Percentiles rank a stretch among this genome's conserved stretches.
These are phyloP conservation scores for Magnusiomyces suaveolens DNA, from an alignment of 1,139 yeast species.

Conservation along the genomic window DNA sequence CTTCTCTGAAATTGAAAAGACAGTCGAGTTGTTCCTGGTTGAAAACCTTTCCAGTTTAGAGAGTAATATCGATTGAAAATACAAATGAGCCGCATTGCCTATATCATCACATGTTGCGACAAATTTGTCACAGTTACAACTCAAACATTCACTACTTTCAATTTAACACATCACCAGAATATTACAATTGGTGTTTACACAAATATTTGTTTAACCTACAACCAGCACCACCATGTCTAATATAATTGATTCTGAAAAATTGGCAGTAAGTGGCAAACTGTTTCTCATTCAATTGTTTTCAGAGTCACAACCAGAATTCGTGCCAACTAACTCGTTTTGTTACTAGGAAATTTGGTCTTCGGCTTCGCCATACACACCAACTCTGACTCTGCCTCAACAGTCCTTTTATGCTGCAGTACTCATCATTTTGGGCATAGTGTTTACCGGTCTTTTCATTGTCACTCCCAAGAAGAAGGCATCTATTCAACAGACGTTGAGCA, in stretches of 20 bases:
- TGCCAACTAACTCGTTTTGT: conserved; percentile 44
- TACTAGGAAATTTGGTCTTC: conserved; percentile 26
- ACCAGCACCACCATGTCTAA: conserved; percentile 61
- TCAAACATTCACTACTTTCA: neutral
- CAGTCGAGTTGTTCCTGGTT: too few relatives aligned
- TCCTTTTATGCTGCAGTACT: conserved; percentile 14
- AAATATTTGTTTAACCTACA: conserved; percentile 3
- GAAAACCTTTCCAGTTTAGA: too few relatives aligned
- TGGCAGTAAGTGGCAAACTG: conserved; percentile 41
- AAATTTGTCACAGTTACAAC: neutral
- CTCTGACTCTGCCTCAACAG: conserved; percentile 26
- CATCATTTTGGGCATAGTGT: conserved; percentile 7
- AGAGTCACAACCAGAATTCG: too few relatives aligned
- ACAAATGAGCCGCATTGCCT: too few relatives aligned
- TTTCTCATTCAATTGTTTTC: neutral
- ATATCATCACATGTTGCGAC: too few relatives aligned
- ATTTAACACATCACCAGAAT: neutral
- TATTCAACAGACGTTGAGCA: conserved; percentile 16
- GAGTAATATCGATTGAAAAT: too few relatives aligned
- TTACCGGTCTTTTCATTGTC: conserved; percentile 13
- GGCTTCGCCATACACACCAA: conserved; percentile 17
- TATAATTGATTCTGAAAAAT: conserved; percentile 60
- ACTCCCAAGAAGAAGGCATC: conserved; percentile 8
- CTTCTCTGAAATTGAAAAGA: too few relatives aligned
- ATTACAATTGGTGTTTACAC: neutral